Base-by-base conservation (phyloP, 2,329 filamentous ascomycete genomes). In the Paecilomyces sp. region DNA sequence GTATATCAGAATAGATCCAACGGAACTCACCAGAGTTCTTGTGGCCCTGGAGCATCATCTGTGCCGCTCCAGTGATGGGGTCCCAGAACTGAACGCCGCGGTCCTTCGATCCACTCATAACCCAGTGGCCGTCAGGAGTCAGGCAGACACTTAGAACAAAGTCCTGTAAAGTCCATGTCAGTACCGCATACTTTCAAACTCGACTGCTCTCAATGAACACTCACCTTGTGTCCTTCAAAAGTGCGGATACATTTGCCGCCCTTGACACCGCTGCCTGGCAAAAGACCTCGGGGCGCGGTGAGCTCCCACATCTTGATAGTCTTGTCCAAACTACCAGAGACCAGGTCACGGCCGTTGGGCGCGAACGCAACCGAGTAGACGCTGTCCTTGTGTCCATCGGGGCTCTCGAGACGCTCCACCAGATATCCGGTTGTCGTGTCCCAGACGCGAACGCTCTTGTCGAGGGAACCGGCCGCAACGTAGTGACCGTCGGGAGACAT, bases 251-350 rank as follows among this genome's bases (percentile, higher is more conserved):
- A 97, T 74, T 96, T 91, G 67, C 94, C 93, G 36, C 89, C 89
- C 80, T 94, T 95, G 8, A 88, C 83, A 33, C 83, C 85, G 53
- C 85, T 82, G 70, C 84, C 85, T 54, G 85, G 82, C 61, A 87
- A 83, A 68, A 87, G 84, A 66, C 82, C 82, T 67, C 89, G 85
- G 53, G 88, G 85, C 24, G 89, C 85, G 58, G 85, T 88, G 56
- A 99, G 83, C 80, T 97, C 92, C 92, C 94, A 99, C 89, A 97
- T 96, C 82, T 97, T 96, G 82, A 97, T 97, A 0, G 93, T 97
- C 82, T 96, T 96, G 75, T 99, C 94, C 67, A 97, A 80, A 82
- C 90, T 95, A 64, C 94, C 94, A 69, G 90, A 95, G 71, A 97
- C 93, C 50, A 99, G 87, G 66, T 96, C 91, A 68, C 92, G 90